Evolutionary conservation across 116 monocot species (phyloP), one percentile per base, ranked within the genome.

Genomic region (Thalassia testudinum): DNA sequence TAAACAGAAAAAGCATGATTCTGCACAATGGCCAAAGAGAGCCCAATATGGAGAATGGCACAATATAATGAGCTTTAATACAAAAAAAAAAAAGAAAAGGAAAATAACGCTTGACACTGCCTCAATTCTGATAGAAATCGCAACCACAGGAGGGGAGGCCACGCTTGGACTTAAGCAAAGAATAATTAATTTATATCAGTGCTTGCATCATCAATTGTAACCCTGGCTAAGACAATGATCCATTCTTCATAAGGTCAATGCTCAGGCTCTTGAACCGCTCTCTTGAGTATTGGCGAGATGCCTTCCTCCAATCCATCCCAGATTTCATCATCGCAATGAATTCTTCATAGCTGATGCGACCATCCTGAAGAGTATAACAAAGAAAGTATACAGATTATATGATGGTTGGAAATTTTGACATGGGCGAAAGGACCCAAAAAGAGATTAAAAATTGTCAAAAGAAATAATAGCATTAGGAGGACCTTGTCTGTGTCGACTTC

Each of bases 401-500:
- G 3, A 34, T 3, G 6, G 10, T 34, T 10, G 3, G 10, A 10
- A 34, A 5, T 3, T 5, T 10, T 34, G 30, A 34, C 6, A 34
- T 10, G 10, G 30, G 10, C 10, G 10, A 34, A 34, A 34, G 30
- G 57, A 38, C 37, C 11, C 2, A 40, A 57, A 18, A 22, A 22
- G 20, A 24, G 2, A 6, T 15, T 23, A 22, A 22, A 22, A 23
- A 42, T 24, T 23, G 24, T 17, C 14, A 24, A 42, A 24, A 57
- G 24, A 0, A 3, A 42, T 15, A 17, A 4, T 38, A 5, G 0
- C n/a, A 54, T 29, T 16, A 11, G 30, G 10, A 34, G 24, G 14
- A 88, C 87, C 83, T 83, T 80, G 67, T 89, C 77, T 14, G 63
- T 66, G 62, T 89, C 89, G 13, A 80, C 80, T 65, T 89, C 83